Percentiles rank a stretch among this genome's conserved stretches.
Evolutionary conservation across 2,329 filamentous ascomycete genomes (phyloP).

Genomic region (Talaromyces pinophilus): DNA sequence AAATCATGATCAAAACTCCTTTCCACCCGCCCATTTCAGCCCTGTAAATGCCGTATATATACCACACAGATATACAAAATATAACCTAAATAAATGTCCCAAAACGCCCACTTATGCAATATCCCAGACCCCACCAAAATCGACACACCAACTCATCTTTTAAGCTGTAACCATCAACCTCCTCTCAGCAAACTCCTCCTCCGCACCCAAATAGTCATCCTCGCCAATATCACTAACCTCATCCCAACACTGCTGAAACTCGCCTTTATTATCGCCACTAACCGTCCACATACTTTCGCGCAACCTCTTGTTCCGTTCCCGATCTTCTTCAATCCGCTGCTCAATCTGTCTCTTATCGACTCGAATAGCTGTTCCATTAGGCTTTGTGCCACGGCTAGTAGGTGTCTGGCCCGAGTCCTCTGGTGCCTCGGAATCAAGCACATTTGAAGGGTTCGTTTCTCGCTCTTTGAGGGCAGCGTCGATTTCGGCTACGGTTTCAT

Average conservation of each 20-base stretch:
- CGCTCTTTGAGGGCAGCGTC: slow-evolving; percentile 80
- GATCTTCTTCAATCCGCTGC: slow-evolving; percentile 94
- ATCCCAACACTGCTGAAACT: slow-evolving; percentile 81
- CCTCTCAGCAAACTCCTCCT: slow-evolving; percentile 69
- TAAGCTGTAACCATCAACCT: slow-evolving; percentile 43
- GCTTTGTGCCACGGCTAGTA: slow-evolving; percentile 30
- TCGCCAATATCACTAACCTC: slow-evolving; percentile 83
- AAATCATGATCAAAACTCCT: not conserved
- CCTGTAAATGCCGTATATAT: not conserved
- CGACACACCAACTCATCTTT: not conserved
- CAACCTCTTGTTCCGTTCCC: slow-evolving; percentile 88
- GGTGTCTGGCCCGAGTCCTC: slow-evolving; percentile 37
- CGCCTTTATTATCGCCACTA: slow-evolving; percentile 63
- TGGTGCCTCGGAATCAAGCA: slow-evolving; percentile 50
- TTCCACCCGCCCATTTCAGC: not conserved
- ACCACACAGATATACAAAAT: not conserved
- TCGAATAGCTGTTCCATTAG: slow-evolving; percentile 44
- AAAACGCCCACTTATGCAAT: slow-evolving; percentile 16
- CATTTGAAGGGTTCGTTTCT: slow-evolving; percentile 64
- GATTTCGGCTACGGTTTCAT: slow-evolving; percentile 74
- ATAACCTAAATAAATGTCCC: not conserved
- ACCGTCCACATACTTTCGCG: slow-evolving; percentile 94
- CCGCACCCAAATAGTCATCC: slow-evolving; percentile 76
- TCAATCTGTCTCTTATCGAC: slow-evolving; percentile 88
- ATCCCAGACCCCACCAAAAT: slow-evolving; percentile 4